These are phyloP conservation scores for Phytophthora rubi DNA, from an alignment of 352 stramenopile genomes.

Conservation along the genomic window DNA sequence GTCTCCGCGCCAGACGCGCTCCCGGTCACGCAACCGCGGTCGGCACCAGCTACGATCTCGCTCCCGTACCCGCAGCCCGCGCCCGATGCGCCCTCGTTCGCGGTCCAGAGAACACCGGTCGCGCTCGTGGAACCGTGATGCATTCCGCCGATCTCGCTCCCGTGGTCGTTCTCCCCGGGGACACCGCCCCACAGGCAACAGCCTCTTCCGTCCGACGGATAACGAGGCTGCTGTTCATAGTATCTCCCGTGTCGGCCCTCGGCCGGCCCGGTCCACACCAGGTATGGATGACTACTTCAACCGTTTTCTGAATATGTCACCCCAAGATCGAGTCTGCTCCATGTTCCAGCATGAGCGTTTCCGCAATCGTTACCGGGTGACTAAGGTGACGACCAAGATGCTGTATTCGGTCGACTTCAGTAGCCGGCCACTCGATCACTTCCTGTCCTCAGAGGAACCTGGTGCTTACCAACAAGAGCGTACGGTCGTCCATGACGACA, in stretches of 20 bases:
- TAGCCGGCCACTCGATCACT: slow-evolving; percentile 9
- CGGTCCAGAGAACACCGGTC: too few relatives aligned
- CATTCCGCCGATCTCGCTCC: too few relatives aligned
- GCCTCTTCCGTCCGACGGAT: too few relatives aligned
- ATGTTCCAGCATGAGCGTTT: slow-evolving; percentile 16
- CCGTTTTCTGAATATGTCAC: not conserved
- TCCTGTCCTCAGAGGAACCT: slow-evolving; percentile 20
- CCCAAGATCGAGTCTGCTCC: slow-evolving; percentile 9
- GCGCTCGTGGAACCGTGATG: too few relatives aligned
- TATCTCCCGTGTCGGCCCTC: not conserved
- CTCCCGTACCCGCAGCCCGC: too few relatives aligned
- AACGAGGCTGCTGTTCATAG: too few relatives aligned
- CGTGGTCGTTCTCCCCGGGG: too few relatives aligned
- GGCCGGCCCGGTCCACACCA: not conserved
- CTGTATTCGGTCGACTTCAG: slow-evolving; percentile 11
- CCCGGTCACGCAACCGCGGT: too few relatives aligned
- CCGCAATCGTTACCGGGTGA: slow-evolving; percentile 3
- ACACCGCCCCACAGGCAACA: too few relatives aligned
- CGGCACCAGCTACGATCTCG: too few relatives aligned
- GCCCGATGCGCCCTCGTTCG: too few relatives aligned
- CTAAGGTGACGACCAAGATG: slow-evolving; percentile 25
- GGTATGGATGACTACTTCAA: not conserved
- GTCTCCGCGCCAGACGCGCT: too few relatives aligned
- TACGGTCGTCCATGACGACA: slow-evolving; percentile 15
- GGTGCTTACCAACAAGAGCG: not conserved